A percentile compares a stretch with the other conserved stretches of the same genome.
Evolutionary conservation across 1,284 basidiomycete genomes (phyloP).

Genomic region (Cryptococcus wingfieldii): DNA sequence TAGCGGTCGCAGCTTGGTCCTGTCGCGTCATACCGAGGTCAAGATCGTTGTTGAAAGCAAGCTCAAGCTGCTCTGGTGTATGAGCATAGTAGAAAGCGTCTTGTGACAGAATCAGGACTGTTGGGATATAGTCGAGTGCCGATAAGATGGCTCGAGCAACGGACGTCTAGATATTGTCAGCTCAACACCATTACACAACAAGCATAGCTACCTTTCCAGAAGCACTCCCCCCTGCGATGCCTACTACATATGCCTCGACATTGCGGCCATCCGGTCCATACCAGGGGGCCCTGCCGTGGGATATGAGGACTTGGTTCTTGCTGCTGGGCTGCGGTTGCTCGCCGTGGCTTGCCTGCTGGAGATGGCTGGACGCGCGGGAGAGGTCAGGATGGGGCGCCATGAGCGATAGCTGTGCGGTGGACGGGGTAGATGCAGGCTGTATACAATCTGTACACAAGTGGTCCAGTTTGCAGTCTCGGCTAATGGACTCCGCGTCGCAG

Average conservation of each 20-base stretch:
- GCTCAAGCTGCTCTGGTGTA: conserved; percentile 67
- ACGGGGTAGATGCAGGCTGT: too few species aligned
- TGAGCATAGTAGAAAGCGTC: conserved; percentile 91
- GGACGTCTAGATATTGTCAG: conserved; percentile 62
- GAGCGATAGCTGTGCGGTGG: too few species aligned
- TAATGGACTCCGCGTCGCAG: too few species aligned
- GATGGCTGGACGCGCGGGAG: too few species aligned
- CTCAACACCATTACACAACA: background rate
- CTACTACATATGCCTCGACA: conserved; percentile 76
- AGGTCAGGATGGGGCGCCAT: too few species aligned
- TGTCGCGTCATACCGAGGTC: conserved; percentile 58
- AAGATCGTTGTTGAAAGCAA: conserved; percentile 77
- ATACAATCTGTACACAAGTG: too few species aligned
- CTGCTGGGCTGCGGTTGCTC: background rate
- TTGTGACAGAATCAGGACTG: conserved; percentile 76
- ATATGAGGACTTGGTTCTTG: conserved; percentile 77
- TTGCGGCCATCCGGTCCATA: conserved; percentile 68
- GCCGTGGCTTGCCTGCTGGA: too few species aligned
- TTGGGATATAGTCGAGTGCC: conserved; percentile 74
- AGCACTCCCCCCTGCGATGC: conserved; percentile 87
- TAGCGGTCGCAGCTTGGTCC: background rate
- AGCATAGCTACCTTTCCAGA: conserved; percentile 75
- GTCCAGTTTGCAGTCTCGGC: too few species aligned
- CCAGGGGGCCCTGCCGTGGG: conserved; percentile 61
- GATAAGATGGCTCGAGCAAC: conserved; percentile 85